Evolutionary conservation across 371 early-diverging fungal genomes (phyloP).

Genomic region (Smittium mucronatum): DNA sequence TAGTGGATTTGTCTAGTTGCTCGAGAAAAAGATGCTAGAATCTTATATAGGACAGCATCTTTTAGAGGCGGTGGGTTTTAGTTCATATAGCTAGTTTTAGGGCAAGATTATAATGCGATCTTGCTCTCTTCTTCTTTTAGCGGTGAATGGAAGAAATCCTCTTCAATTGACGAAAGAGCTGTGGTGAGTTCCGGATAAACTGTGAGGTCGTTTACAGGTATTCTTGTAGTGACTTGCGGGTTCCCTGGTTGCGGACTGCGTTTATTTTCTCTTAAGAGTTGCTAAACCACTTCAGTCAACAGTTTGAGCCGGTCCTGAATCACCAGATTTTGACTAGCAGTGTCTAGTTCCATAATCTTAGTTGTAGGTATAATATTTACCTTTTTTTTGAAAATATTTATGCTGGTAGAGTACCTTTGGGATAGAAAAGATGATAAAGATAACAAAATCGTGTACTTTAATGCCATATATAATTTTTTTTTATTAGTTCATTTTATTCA

Average conservation of each 20-base stretch:
- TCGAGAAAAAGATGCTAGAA: neutral
- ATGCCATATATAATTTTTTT: neutral
- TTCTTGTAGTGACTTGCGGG: neutral
- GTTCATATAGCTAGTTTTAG: neutral
- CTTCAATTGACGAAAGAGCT: neutral
- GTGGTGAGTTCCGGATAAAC: neutral
- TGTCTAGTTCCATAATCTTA: neutral
- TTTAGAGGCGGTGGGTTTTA: neutral
- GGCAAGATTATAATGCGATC: neutral
- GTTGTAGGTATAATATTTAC: neutral
- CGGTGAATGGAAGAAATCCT: constrained; percentile 1
- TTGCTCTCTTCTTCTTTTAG: neutral
- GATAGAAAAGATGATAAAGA: neutral
- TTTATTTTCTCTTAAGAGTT: neutral
- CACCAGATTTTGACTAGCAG: neutral
- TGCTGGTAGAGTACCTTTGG: neutral
- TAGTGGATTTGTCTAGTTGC: neutral
- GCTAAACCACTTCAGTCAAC: neutral
- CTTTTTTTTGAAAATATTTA: neutral
- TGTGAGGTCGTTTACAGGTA: neutral
- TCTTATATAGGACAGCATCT: neutral
- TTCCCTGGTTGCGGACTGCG: neutral
- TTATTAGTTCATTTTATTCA: neutral
- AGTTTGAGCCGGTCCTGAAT: neutral
- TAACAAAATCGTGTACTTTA: neutral